These are phyloP conservation scores for Terfezia boudieri DNA, from an alignment of 495 filamentous ascomycete genomes.

Conservation along the genomic window DNA sequence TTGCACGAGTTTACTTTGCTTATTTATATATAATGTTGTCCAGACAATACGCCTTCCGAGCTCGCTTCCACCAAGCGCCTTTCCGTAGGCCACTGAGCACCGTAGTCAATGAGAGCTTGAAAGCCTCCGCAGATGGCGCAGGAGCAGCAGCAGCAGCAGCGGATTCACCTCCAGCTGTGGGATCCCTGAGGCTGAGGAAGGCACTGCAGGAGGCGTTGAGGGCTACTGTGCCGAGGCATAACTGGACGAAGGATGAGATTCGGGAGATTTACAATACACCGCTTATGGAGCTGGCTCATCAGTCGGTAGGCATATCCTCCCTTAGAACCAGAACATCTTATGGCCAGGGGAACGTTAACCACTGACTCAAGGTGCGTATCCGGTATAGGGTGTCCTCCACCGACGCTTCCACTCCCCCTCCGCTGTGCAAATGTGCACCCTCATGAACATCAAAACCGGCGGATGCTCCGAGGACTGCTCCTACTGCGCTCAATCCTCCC, in stretches of 20 bases:
- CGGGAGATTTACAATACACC: conserved; percentile 52
- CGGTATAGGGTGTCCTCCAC: conserved; percentile 27
- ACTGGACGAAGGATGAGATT: conserved; percentile 63
- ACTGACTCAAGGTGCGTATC: too few relatives aligned
- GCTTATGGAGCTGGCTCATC: conserved; percentile 50
- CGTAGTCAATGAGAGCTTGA: too few relatives aligned
- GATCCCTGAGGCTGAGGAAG: too few relatives aligned
- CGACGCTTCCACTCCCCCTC: conserved; percentile 59
- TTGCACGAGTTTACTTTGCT: too few relatives aligned
- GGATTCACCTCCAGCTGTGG: too few relatives aligned
- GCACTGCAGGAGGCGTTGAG: background rate
- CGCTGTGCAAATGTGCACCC: conserved; percentile 66
- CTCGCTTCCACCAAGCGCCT: too few relatives aligned
- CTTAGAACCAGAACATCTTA: background rate
- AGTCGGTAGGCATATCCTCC: conserved; percentile 30
- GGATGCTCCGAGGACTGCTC: conserved; percentile 74
- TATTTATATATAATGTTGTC: too few relatives aligned
- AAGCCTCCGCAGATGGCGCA: too few relatives aligned
- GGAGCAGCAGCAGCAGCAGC: too few relatives aligned
- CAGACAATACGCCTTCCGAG: too few relatives aligned
- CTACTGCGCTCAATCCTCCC: conserved; percentile 71
- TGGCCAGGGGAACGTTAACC: conserved; percentile 27
- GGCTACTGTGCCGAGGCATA: conserved; percentile 28
- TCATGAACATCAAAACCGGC: conserved; percentile 91
- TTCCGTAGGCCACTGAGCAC: too few relatives aligned